Base-by-base conservation (phyloP, 352 stramenopile genomes). In the Saprolegnia diclina region DNA sequence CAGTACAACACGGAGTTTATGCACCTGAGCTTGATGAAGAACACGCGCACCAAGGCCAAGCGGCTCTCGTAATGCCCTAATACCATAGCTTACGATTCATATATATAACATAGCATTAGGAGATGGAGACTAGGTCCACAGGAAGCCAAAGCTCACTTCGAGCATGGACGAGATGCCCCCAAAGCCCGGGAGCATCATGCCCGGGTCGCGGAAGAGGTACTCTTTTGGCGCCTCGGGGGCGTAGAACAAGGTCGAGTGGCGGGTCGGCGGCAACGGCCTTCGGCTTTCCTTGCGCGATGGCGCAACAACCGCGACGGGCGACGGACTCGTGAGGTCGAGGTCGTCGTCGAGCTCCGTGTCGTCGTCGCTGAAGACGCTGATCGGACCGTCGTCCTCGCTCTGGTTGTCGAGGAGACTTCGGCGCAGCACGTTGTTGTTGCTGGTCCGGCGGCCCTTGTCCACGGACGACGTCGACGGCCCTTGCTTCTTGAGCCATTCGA, bases 1-100 rank as follows among this genome's bases (percentile, higher is more conserved):
- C 89, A 91, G 61, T 87, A 78, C 1, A 74, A 94, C 71, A 95
- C 85, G 0, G 82, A 77, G 9, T 75, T 95, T 10, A 92, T 95
- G 83, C 87, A 95, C 55, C 75, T 95, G 9, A 80, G 76, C 0
- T 66, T 88, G 5, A 52, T 87, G 0, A 76, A 85, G 32, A 26
- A 72, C 4, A 66, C 65, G 0, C 78, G 79, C 3, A 32, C 24
- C 29, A 71, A 61, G 67, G 46, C 22, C 40, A 24, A 65, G 72
- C 52, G 52, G 13, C 35, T 59, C 24, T 59, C 52, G 24, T 59
- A 59, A 24, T 9, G 11, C 52, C 11, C 18, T 18, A 52, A 52
- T 52, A 19, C 45, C 45, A 19, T n/a, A n/a, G 18, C 45, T 52
- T 52, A 52, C 45, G 24, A 59, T 21, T 11, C 35, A 19, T 21